These are phyloP conservation scores for Ustulina deusta DNA, from an alignment of 2,329 filamentous ascomycete genomes.

Conservation along the genomic window DNA sequence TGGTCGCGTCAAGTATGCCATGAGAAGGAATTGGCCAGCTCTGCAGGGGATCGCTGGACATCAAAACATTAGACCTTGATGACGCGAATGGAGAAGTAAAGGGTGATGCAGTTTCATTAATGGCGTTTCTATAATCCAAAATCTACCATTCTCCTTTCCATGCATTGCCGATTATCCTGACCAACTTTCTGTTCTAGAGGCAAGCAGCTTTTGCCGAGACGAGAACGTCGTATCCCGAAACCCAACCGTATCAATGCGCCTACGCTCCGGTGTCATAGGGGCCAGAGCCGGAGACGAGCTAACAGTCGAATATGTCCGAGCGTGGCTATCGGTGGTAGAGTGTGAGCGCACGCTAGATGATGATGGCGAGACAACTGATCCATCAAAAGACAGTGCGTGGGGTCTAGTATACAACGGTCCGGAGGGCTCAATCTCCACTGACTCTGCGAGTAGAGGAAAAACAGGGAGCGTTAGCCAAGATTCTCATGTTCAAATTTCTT, in stretches of 20 bases:
- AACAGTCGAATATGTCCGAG: conserved; percentile 41
- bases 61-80: neutral
- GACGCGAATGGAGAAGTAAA: conserved; percentile 1
- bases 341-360: conserved; percentile 44
- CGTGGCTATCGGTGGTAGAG: conserved; percentile 34
- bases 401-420: conserved; percentile 40
- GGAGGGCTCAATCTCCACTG: conserved; percentile 44
- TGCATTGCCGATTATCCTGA: conserved; percentile 21
- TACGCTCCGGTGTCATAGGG: conserved; percentile 41
- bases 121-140: conserved; percentile 16
- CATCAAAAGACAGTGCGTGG: conserved; percentile 35
- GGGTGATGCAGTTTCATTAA: conserved; percentile 22
- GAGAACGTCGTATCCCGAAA: conserved; percentile 46
- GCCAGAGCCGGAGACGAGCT: conserved; percentile 40
- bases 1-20: no score
- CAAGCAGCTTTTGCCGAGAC: conserved; percentile 42
- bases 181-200: conserved; percentile 36
- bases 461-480: conserved; percentile 12
- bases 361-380: conserved; percentile 39
- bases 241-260: conserved; percentile 40
- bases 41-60: neutral
- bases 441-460: conserved; percentile 25
- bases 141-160: conserved; percentile 18
- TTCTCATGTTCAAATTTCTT: neutral
- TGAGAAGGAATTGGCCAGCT: no score